phyloP scores from a whole-genome alignment of 2,329 filamentous ascomycete species.

The Epichloe typhina region DNA sequence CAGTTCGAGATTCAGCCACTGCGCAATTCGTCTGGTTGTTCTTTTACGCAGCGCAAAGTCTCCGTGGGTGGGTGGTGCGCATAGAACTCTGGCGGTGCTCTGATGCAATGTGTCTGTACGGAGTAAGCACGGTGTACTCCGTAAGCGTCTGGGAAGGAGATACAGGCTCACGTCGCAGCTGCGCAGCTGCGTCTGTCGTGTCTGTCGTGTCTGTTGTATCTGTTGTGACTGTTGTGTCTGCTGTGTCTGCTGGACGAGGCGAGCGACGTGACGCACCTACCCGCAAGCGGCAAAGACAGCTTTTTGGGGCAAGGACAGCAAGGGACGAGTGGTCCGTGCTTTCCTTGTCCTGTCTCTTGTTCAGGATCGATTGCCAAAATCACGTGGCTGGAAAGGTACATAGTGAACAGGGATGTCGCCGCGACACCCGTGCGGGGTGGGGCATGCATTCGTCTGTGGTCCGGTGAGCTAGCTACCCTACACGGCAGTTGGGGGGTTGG shows the following conservation, averaged over 20 bases:
- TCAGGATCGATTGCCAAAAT: background rate
- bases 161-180: too few species aligned
- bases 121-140: too few species aligned
- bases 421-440: too few species aligned
- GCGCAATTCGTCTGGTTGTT: background rate
- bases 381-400: background rate
- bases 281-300: conserved; percentile 3
- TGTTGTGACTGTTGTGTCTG: background rate
- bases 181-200: background rate
- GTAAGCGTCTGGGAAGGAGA: background rate
- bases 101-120: background rate
- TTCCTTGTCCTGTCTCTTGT: background rate
- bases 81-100: background rate
- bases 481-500: too few species aligned
- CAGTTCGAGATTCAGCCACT: background rate
- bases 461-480: too few species aligned
- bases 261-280: conserved; percentile 4
- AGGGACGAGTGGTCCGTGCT: background rate
- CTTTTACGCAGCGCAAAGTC: background rate
- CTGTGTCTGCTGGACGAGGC: background rate
- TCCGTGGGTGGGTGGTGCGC: background rate
- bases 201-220: background rate
- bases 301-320: background rate
- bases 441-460: too few species aligned
- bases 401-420: too few species aligned